phyloP scores from a whole-genome alignment of 2,329 filamentous ascomycete species.

The Drechslerella dactyloides region DNA sequence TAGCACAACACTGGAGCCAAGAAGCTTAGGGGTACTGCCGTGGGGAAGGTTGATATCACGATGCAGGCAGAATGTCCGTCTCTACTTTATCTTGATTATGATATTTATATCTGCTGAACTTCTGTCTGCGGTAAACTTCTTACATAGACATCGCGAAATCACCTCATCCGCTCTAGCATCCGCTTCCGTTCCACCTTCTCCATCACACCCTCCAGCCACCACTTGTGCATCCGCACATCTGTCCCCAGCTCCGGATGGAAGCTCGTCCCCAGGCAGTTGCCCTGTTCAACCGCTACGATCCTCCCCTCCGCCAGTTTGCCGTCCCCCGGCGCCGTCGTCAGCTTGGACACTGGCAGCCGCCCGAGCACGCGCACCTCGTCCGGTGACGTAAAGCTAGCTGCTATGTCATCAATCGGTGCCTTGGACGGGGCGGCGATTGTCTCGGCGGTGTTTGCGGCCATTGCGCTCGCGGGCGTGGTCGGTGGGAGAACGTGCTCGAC shows the following conservation, averaged over 20 bases:
- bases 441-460: constrained; percentile 58
- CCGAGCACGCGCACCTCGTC: constrained; percentile 57
- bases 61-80: too few relatives aligned
- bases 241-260: constrained; percentile 94
- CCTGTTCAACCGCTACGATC: constrained; percentile 87
- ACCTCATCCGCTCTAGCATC: constrained; percentile 42
- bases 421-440: constrained; percentile 55
- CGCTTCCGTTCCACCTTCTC: constrained; percentile 57
- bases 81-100: too few relatives aligned
- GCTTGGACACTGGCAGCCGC: constrained; percentile 26
- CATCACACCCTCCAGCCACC: constrained; percentile 83
- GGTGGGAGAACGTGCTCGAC: constrained; percentile 78
- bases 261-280: constrained; percentile 90
- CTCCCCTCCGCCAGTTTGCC: constrained; percentile 62
- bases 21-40: too few relatives aligned
- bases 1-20: too few relatives aligned
- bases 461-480: constrained; percentile 59
- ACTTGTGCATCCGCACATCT: constrained; percentile 85
- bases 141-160: not conserved
- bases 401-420: constrained; percentile 54
- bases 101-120: not conserved
- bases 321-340: constrained; percentile 52
- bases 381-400: constrained; percentile 59
- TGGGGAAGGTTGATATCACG: too few relatives aligned
- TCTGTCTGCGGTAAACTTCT: not conserved